Percentiles rank a stretch among this genome's conserved stretches.
Conservation (phyloP, 2,329 filamentous ascomycete species). For the Aspergillus niger region DNA sequence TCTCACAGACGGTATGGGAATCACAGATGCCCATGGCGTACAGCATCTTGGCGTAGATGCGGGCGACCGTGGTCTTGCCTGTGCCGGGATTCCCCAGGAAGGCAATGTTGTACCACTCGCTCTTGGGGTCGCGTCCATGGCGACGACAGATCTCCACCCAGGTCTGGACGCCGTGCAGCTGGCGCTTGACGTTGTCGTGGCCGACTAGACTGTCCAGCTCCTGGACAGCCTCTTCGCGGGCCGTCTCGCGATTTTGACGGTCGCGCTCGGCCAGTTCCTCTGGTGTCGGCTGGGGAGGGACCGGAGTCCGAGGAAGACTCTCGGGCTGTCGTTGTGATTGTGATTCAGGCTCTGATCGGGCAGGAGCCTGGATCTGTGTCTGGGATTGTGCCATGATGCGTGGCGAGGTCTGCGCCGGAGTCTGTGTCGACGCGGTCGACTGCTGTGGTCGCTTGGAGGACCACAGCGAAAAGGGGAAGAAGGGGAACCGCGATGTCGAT, state of each 20-base stretch:
- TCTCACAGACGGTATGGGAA: constrained; percentile 14
- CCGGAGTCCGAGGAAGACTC: neutral
- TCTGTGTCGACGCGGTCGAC: constrained; percentile 8
- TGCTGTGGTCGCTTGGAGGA: constrained; percentile 9
- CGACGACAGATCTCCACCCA: constrained; percentile 25
- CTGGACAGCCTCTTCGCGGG: constrained; percentile 16
- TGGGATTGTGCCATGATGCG: neutral
- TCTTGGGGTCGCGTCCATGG: constrained; percentile 22
- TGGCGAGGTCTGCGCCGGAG: neutral
- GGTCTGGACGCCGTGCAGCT: constrained; percentile 21
- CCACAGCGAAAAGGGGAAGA: constrained; percentile 20
- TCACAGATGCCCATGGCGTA: constrained; percentile 22
- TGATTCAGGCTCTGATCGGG: neutral
- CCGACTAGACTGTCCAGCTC: constrained; percentile 20
- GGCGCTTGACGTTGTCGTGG: constrained; percentile 23
- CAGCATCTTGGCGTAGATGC: constrained; percentile 25
- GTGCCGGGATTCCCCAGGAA: constrained; percentile 24
- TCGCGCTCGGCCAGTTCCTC: constrained; percentile 13
- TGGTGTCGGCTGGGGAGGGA: neutral
- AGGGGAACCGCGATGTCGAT: constrained; percentile 19
- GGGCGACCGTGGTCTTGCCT: constrained; percentile 22
- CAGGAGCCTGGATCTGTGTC: neutral
- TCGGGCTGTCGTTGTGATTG: neutral
- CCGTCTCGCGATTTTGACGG: constrained; percentile 12
- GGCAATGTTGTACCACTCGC: constrained; percentile 26